These are phyloP conservation scores for Talaromyces stipitatus DNA, from an alignment of 495 filamentous ascomycete species.

Conservation along the genomic window DNA sequence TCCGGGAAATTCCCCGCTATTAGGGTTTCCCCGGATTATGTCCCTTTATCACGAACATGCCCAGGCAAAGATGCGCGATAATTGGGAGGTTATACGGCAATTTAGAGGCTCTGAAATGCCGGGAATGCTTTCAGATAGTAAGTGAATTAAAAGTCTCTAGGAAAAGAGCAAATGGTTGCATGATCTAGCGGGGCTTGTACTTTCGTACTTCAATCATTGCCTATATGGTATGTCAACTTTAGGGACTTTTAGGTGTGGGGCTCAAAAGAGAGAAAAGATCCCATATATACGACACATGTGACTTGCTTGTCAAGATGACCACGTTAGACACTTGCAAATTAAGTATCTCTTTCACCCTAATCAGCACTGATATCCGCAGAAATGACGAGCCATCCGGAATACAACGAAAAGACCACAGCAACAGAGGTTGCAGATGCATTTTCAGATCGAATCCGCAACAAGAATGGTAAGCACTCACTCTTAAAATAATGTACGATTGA, in stretches of 20 bases:
- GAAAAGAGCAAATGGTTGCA: background rate
- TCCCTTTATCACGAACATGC: background rate
- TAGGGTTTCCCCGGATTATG: background rate
- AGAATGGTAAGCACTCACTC: conserved; percentile 19
- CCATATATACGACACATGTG: background rate
- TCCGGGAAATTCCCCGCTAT: background rate
- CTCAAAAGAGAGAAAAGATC: background rate
- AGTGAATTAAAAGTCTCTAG: background rate
- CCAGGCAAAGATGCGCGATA: background rate
- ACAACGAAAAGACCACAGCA: conserved; percentile 33
- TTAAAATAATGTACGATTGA: too few relatives aligned
- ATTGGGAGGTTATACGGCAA: background rate
- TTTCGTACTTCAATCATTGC: background rate
- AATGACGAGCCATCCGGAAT: conserved; percentile 25
- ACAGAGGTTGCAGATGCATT: conserved; percentile 36
- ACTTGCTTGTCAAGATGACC: background rate
- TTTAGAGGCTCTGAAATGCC: background rate
- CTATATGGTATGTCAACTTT: background rate
- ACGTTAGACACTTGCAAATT: background rate
- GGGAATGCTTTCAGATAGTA: background rate
- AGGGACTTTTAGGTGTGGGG: background rate
- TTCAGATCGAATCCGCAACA: conserved; percentile 25
- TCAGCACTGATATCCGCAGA: background rate
- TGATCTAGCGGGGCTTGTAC: background rate
- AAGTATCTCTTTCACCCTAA: background rate